Evolutionary conservation across 768 basidiomycete species (phyloP).

Genomic region (Dacryopinax primogenitus): DNA sequence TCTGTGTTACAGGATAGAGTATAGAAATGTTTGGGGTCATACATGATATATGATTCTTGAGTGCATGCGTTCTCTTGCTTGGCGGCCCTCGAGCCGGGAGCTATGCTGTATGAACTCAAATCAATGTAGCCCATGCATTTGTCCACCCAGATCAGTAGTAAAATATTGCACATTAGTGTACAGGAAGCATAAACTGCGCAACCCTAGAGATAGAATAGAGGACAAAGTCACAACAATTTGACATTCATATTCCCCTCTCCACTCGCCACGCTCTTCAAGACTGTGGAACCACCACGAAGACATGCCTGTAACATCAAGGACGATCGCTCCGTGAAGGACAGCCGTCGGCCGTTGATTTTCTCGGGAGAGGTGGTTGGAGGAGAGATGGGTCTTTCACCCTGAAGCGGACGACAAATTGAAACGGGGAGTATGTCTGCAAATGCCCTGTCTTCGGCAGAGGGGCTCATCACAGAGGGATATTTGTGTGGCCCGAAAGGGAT

Average conservation of each 20-base stretch:
- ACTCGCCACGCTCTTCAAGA: background rate
- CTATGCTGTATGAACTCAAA: too few species aligned
- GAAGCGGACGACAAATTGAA: background rate
- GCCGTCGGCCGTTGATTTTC: background rate
- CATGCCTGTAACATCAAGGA: background rate
- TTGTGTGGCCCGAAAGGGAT: background rate
- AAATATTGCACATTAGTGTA: too few species aligned
- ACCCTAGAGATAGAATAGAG: too few species aligned
- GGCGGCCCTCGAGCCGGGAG: too few species aligned
- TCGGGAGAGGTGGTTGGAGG: background rate
- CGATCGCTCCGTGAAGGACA: background rate
- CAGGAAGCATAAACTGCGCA: too few species aligned
- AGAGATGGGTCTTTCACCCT: background rate
- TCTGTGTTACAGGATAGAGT: constrained; percentile 40
- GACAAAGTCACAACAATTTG: background rate
- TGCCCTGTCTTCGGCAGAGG: background rate
- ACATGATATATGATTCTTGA: background rate
- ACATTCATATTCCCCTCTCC: background rate
- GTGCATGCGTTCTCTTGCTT: too few species aligned
- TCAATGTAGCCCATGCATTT: too few species aligned
- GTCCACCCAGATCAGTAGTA: too few species aligned
- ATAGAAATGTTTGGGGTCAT: background rate
- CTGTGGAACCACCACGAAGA: background rate
- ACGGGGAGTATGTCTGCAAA: background rate
- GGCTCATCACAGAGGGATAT: background rate